phyloP scores from a whole-genome alignment of 2,329 filamentous ascomycete genomes.

The Verticillium dahliae region DNA sequence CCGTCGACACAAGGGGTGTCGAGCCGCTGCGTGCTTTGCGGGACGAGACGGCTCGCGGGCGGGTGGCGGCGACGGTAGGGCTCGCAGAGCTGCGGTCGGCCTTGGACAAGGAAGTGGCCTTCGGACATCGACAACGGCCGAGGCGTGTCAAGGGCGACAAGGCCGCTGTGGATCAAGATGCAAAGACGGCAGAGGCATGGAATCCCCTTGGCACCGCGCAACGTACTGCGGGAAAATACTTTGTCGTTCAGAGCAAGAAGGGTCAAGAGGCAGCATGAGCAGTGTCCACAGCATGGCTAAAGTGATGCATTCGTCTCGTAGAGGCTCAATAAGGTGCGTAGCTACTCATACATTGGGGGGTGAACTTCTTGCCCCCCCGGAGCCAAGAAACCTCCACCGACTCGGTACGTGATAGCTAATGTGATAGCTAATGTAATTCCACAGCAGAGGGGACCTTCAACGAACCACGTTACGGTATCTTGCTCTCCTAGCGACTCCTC shows the following conservation, averaged over 20 bases:
- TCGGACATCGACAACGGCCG: slow-evolving; percentile 47
- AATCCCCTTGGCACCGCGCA: slow-evolving; percentile 62
- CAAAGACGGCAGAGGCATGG: slow-evolving; percentile 53
- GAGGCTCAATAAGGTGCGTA: not conserved
- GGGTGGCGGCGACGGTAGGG: slow-evolving; percentile 51
- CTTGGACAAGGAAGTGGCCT: slow-evolving; percentile 52
- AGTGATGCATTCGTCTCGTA: not conserved
- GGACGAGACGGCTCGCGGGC: slow-evolving; percentile 62
- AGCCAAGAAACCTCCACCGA: not conserved
- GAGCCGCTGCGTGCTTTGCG: slow-evolving; percentile 71
- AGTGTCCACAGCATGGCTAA: slow-evolving; percentile 8
- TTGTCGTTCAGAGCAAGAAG: slow-evolving; percentile 63
- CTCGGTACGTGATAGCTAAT: not conserved
- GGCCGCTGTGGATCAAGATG: slow-evolving; percentile 6
- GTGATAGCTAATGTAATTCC: not conserved
- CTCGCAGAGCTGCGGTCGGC: slow-evolving; percentile 49
- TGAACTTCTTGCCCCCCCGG: not conserved
- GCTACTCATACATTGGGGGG: not conserved
- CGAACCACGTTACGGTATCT: not conserved
- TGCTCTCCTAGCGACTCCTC: not conserved
- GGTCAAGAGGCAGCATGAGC: not conserved
- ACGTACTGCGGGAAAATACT: slow-evolving; percentile 64
- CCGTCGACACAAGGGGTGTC: slow-evolving; percentile 66
- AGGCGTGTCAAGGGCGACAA: slow-evolving; percentile 24
- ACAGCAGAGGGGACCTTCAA: not conserved